Base-by-base conservation (phyloP, 805 yeast species). In the Saccharomycopsis microspora region DNA sequence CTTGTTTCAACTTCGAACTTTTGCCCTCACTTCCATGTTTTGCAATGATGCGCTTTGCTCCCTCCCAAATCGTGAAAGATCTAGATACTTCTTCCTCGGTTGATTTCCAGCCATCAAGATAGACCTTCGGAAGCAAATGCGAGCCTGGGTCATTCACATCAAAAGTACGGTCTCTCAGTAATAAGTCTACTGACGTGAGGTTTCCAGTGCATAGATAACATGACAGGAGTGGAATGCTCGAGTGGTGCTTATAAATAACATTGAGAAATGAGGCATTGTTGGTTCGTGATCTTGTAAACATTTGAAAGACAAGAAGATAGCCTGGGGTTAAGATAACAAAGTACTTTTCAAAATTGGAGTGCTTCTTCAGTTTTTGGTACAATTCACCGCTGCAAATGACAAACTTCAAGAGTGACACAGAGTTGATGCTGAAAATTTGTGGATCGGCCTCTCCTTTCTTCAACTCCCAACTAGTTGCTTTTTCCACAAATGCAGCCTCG, bases 31-130 rank as follows among this genome's bases (percentile, higher is more conserved):
- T 28, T 4, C 43, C 47, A 10, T 39, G 7, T 10, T 27, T 34
- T 27, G 70, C 58, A 49, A 76, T 64, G 3, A 69, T 63, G 48
- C 80, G 64, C 55, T 80, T 83, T 5, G 72, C 71, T 0, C 88
- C 90, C 62, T 80, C 76, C 96, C 96, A 88, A 3, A 90, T 56
- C 0, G 93, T 85, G 57, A 90, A 88, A 53, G 93, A 78, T 44
- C 95, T 68, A 31, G 76, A 64, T n/a, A 70, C 56, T 54, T 85
- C 93, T 43, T 80, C 84, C 57, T 90, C 97, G 5, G 77, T 68
- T 2, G 94, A 82, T 54, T 71, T 74, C 87, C 94, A 83, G 0
- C 96, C 96, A 62, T 88, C 95, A 1, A 72, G 64, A 58, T 84
- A 88, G 0, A 82, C 67, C 35, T 94, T 66, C 0, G 97, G 95